Evolutionary conservation across 106 monocot genomes (phyloP).

Genomic region (Allium sativum): DNA sequence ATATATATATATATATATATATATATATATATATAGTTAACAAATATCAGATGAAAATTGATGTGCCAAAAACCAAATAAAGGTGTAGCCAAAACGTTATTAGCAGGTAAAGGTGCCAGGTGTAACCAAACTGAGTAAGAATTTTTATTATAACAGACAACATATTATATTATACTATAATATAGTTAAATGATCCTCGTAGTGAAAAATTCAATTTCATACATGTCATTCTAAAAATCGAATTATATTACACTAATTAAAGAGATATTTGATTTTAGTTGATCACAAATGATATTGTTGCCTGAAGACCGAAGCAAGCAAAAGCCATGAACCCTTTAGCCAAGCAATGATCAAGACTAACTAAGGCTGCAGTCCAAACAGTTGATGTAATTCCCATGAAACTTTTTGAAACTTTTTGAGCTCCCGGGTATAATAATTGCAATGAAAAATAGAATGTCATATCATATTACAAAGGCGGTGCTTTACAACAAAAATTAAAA

Average conservation of each 20-base stretch:
- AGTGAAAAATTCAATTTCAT: too few species aligned
- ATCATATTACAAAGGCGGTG: too few species aligned
- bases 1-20: too few species aligned
- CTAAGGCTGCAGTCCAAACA: constrained; percentile 50
- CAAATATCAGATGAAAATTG: too few species aligned
- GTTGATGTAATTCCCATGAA: constrained; percentile 41
- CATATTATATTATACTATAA: constrained; percentile 73
- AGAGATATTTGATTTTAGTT: not conserved
- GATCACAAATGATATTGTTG: constrained; percentile 20
- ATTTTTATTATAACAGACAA: too few species aligned
- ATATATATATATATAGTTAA: too few species aligned
- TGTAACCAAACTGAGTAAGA: too few species aligned
- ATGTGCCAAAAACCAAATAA: too few species aligned
- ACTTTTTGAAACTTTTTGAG: constrained; percentile 67
- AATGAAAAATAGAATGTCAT: not conserved
- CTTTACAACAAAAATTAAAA: too few species aligned
- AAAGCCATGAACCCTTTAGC: constrained; percentile 79
- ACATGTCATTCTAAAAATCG: not conserved
- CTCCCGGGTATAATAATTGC: constrained; percentile 33
- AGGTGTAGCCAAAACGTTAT: too few species aligned
- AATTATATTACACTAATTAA: not conserved
- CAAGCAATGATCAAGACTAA: constrained; percentile 68
- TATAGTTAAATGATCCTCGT: not conserved
- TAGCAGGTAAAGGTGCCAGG: too few species aligned
- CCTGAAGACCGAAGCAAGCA: constrained; percentile 86